Evolutionary conservation across 208 protist species (phyloP).

Genomic region (Leishmania arabica): DNA sequence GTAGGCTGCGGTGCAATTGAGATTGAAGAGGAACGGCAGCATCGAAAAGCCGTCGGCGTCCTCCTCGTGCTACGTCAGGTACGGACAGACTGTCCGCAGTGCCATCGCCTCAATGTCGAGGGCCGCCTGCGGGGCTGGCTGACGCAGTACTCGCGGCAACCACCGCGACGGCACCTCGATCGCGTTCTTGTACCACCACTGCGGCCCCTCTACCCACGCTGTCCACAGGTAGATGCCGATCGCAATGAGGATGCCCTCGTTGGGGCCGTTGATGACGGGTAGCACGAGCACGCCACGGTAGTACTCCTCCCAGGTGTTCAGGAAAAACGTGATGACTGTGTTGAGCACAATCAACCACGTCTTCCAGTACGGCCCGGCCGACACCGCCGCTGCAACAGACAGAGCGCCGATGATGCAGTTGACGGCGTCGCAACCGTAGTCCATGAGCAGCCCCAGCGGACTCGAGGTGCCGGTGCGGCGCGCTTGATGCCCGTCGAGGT

Average conservation of each 20-base stretch:
- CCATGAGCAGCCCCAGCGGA: constrained; percentile 95
- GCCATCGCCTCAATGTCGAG: no score
- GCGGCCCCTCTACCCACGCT: constrained; percentile 56
- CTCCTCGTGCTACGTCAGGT: constrained; percentile 12
- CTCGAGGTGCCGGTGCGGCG: constrained; percentile 86
- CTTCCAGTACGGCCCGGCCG: constrained; percentile 72
- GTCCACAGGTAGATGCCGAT: constrained; percentile 71
- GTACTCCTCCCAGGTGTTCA: constrained; percentile 93
- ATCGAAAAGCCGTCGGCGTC: constrained; percentile 13
- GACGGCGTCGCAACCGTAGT: constrained; percentile 93
- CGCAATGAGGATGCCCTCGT: constrained; percentile 82
- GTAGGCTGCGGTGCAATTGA: constrained; percentile 61
- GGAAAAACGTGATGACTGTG: constrained; percentile 66
- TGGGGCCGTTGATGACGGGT: constrained; percentile 90
- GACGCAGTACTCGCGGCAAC: constrained; percentile 49
- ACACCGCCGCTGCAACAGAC: constrained; percentile 47
- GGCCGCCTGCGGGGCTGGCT: constrained; percentile 46
- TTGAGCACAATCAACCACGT: constrained; percentile 57
- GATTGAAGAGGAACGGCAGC: constrained; percentile 44
- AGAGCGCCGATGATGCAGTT: constrained; percentile 76
- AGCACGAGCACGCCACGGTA: constrained; percentile 83
- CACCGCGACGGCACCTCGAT: constrained; percentile 44
- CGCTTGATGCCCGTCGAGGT: constrained; percentile 95
- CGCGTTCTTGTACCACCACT: constrained; percentile 71
- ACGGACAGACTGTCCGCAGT: constrained; percentile 44